These are phyloP conservation scores for Angomonas deanei DNA, from an alignment of 208 protist species.

Conservation along the genomic window DNA sequence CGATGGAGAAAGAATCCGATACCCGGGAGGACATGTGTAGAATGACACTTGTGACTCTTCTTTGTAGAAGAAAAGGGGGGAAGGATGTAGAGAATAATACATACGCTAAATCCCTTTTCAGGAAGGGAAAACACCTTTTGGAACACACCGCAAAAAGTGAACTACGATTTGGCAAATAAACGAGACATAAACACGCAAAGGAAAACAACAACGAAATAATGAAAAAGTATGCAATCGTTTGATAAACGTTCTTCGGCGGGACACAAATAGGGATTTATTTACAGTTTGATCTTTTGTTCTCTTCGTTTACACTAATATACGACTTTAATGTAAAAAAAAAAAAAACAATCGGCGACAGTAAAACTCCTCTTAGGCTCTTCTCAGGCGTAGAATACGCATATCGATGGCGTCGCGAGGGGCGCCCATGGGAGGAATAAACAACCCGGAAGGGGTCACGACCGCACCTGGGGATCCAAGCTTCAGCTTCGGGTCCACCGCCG, in stretches of 20 bases:
- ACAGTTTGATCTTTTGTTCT: not conserved
- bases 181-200: slow-evolving; percentile 7
- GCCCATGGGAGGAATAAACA: slow-evolving; percentile 46
- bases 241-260: not conserved
- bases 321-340: slow-evolving; percentile 1
- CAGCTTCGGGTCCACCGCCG: slow-evolving; percentile 5
- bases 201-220: slow-evolving; percentile 11
- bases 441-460: slow-evolving; percentile 52
- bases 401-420: slow-evolving; percentile 65
- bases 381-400: slow-evolving; percentile 56
- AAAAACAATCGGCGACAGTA: not conserved
- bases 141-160: too few species aligned
- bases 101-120: too few species aligned
- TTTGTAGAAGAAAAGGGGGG: not conserved
- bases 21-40: not conserved
- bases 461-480: slow-evolving; percentile 16
- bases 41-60: not conserved
- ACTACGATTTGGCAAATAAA: too few species aligned
- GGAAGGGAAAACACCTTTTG: too few species aligned
- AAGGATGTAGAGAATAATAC: not conserved
- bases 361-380: slow-evolving; percentile 25
- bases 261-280: not conserved
- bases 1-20: not conserved
- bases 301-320: slow-evolving; percentile 4
- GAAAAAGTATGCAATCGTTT: not conserved